phyloP scores from a whole-genome alignment of 1,284 basidiomycete genomes.

The Fomitopsis betulina region DNA sequence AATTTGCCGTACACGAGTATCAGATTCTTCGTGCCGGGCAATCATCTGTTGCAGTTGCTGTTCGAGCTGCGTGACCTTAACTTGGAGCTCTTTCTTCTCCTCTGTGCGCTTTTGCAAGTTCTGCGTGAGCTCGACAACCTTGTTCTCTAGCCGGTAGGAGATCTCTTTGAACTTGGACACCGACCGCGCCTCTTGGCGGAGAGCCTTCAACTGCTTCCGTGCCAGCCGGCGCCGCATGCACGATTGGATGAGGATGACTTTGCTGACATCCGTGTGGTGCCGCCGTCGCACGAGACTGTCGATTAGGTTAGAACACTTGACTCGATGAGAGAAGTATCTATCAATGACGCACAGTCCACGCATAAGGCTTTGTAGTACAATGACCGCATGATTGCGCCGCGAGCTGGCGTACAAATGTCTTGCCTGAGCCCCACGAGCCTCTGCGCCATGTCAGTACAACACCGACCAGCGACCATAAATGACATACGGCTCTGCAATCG shows the following conservation, averaged over 20 bases:
- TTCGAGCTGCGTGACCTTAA: conserved; percentile 75
- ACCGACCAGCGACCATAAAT: conserved; percentile 7
- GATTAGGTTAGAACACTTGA: conserved; percentile 5
- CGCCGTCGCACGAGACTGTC: conserved; percentile 61
- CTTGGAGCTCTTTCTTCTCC: conserved; percentile 88
- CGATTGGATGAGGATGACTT: conserved; percentile 86
- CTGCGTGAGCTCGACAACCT: conserved; percentile 98
- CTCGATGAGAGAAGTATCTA: conserved; percentile 5
- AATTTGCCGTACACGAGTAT: conserved; percentile 71
- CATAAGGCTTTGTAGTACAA: conserved; percentile 79
- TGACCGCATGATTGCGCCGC: conserved; percentile 64
- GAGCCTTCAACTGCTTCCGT: conserved; percentile 77
- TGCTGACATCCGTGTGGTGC: conserved; percentile 64
- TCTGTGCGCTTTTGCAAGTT: conserved; percentile 87
- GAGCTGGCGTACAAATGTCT: conserved; percentile 63
- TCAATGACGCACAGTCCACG: conserved; percentile 73
- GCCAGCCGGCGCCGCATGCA: conserved; percentile 90
- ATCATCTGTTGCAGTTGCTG: conserved; percentile 84
- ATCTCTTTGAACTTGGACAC: conserved; percentile 99
- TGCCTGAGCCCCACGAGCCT: conserved; percentile 77
- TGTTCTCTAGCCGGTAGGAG: conserved; percentile 97
- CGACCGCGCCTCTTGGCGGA: conserved; percentile 91
- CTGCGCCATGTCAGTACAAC: conserved; percentile 34
- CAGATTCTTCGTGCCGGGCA: conserved; percentile 86
- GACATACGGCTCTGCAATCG: conserved; percentile 84